These are phyloP conservation scores for Penicillium steckii DNA, from an alignment of 495 filamentous ascomycete species.

Conservation along the genomic window DNA sequence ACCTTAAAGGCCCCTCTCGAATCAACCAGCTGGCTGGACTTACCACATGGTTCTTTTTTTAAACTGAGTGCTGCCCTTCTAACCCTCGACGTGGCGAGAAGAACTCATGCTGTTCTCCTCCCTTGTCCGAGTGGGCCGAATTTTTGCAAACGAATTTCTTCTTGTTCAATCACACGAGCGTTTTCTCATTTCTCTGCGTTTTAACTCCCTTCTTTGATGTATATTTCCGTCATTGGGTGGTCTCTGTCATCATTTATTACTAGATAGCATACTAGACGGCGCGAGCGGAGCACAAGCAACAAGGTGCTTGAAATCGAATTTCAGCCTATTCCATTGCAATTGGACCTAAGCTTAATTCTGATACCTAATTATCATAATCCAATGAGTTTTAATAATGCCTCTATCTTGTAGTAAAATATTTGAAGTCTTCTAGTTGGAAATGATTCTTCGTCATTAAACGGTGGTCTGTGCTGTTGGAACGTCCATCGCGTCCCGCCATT, in stretches of 20 bases:
- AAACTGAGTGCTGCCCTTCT: too few relatives aligned
- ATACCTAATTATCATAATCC: too few relatives aligned
- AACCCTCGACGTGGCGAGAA: too few relatives aligned
- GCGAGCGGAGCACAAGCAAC: constrained; percentile 1
- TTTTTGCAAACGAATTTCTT: background rate
- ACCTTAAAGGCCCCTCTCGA: background rate
- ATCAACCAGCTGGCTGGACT: constrained; percentile 15
- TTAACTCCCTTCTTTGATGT: constrained; percentile 7
- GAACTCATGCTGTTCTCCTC: background rate
- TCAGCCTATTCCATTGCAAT: too few relatives aligned
- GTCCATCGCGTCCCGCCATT: constrained; percentile 12
- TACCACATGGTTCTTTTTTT: background rate
- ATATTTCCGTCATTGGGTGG: constrained; percentile 8
- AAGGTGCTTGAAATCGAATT: background rate
- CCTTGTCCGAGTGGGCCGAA: background rate
- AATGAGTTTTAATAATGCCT: too few relatives aligned
- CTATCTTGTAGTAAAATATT: too few relatives aligned
- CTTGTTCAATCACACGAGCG: background rate
- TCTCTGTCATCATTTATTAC: constrained; percentile 8
- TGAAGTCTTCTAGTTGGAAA: too few relatives aligned
- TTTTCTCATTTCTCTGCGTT: background rate
- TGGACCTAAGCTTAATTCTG: too few relatives aligned
- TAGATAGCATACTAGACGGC: constrained; percentile 16
- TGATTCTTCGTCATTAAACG: too few relatives aligned
- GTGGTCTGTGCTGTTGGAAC: constrained; percentile 22